Evolutionary conservation across 768 basidiomycete genomes (phyloP), one percentile per base, ranked within the genome.

Genomic region (Naganishia vaughanmartiniae): DNA sequence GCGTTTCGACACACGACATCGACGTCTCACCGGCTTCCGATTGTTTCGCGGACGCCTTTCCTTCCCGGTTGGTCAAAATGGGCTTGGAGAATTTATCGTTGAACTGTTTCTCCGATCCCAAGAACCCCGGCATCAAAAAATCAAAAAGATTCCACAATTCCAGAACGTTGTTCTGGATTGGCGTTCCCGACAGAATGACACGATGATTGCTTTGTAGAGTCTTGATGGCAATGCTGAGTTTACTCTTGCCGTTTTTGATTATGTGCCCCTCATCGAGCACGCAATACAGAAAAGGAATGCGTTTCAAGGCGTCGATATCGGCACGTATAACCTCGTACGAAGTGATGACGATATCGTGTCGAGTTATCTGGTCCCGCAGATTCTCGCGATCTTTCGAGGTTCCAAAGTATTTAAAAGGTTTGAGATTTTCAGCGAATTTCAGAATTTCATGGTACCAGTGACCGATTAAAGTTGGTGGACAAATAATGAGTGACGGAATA

Each of bases 61-160:
- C 94, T 74, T 98, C 96, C 57, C 94, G 87, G 80, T 92, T 93
- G 7, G 92, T 90, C 65, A 96, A 83, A 57, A 99, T 98, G 1
- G 96, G 96, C 78, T 94, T 96, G 72, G 92, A 89, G 78, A 96
- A 99, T 34, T 92, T 87, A 69, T 98, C 93, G 76, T 92, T 95
- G 84, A 99, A 99, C 1, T 89, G 89, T 17, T 88, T 81, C 80
- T 98, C 96, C 15, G 90, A 93, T n/a, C 96, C 96, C 65, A 99
- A 84, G 83, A 99, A 98, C 4, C 96, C 96, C 19, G 96, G 96
- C 96, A 99, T 99, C 74, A 99, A 83, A 83, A 98, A 99, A 82
- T 99, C 96, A 81, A 99, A 99, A 54, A 99, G 83, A 81, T 92
- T 96, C 96, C 96, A 99, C 1, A 99, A 83, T 79, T 99, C 96